Percentiles rank a stretch among this genome's conserved stretches.
phyloP scores from a whole-genome alignment of 441 rosid genomes.

The Euphorbia celastroides region DNA sequence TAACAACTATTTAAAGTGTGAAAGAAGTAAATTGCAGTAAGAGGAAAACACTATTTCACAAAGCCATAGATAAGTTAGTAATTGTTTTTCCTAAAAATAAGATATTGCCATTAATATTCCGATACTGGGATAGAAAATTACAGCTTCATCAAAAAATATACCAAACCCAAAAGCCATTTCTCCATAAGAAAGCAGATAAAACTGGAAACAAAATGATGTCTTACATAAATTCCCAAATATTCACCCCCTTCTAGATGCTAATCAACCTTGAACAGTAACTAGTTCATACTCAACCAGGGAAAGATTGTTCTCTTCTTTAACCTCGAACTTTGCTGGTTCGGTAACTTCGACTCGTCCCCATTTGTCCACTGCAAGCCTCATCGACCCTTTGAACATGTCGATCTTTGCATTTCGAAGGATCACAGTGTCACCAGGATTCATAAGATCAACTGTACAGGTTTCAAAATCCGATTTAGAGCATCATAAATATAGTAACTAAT shows the following conservation, averaged over 20 bases:
- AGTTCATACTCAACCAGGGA: slow-evolving; percentile 81
- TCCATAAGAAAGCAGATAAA: slow-evolving; percentile 14
- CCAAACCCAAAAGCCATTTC: slow-evolving; percentile 22
- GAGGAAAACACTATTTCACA: no score
- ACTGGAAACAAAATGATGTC: slow-evolving; percentile 28
- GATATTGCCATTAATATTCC: slow-evolving; percentile 8
- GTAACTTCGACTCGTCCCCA: slow-evolving; percentile 85
- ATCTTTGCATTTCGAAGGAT: slow-evolving; percentile 84
- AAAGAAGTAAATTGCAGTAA: no score
- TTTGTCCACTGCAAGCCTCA: slow-evolving; percentile 91
- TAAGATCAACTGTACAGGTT: slow-evolving; percentile 49
- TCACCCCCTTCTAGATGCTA: slow-evolving; percentile 28
- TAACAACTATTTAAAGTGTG: no score
- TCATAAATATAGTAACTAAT: neutral
- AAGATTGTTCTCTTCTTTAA: slow-evolving; percentile 69
- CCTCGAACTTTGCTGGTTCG: slow-evolving; percentile 52
- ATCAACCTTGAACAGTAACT: slow-evolving; percentile 54
- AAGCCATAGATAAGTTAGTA: no score
- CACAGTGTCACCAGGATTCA: slow-evolving; percentile 60
- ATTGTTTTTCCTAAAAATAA: neutral
- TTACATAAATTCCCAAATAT: slow-evolving; percentile 15
- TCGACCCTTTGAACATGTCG: slow-evolving; percentile 92
- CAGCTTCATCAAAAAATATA: slow-evolving; percentile 17
- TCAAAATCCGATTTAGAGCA: neutral
- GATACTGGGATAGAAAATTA: slow-evolving; percentile 16